These are phyloP conservation scores for Dioscorea alata DNA, from an alignment of 106 monocot genomes.

Conservation along the genomic window DNA sequence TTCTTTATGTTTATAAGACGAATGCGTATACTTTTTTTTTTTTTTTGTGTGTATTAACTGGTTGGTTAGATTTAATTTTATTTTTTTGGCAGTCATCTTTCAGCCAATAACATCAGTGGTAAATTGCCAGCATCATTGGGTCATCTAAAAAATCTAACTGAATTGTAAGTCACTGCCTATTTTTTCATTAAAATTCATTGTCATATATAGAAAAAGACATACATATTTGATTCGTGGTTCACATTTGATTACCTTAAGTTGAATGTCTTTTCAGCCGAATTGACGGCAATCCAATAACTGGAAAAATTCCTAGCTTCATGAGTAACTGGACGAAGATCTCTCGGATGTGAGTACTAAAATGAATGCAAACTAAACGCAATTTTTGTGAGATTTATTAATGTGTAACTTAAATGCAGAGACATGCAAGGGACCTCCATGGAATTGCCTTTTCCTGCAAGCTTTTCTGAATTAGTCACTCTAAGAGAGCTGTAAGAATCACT, in stretches of 20 bases:
- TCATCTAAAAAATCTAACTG: slow-evolving; percentile 29
- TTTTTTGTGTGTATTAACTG: too few species aligned
- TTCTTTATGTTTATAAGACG: not conserved
- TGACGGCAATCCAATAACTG: slow-evolving; percentile 45
- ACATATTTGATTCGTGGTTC: too few species aligned
- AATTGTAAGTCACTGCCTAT: slow-evolving; percentile 21
- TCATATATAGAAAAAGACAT: too few species aligned
- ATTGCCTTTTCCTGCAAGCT: slow-evolving; percentile 40
- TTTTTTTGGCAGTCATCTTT: slow-evolving; percentile 17
- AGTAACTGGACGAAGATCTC: slow-evolving; percentile 45
- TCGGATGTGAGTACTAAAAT: slow-evolving; percentile 28
- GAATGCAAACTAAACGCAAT: not conserved
- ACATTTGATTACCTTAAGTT: too few species aligned
- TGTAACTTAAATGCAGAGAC: slow-evolving; percentile 15
- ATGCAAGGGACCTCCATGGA: slow-evolving; percentile 63
- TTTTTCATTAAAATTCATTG: not conserved
- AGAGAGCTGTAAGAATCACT: slow-evolving; percentile 29
- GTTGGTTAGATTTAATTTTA: not conserved
- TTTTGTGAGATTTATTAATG: not conserved
- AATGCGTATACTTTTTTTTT: too few species aligned
- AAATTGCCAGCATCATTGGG: slow-evolving; percentile 35
- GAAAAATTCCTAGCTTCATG: slow-evolving; percentile 51
- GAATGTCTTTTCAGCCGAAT: slow-evolving; percentile 32
- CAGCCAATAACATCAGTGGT: slow-evolving; percentile 33
- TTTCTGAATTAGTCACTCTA: slow-evolving; percentile 20